phyloP scores from a whole-genome alignment of 768 basidiomycete genomes.

The Lactarius psammicola region DNA sequence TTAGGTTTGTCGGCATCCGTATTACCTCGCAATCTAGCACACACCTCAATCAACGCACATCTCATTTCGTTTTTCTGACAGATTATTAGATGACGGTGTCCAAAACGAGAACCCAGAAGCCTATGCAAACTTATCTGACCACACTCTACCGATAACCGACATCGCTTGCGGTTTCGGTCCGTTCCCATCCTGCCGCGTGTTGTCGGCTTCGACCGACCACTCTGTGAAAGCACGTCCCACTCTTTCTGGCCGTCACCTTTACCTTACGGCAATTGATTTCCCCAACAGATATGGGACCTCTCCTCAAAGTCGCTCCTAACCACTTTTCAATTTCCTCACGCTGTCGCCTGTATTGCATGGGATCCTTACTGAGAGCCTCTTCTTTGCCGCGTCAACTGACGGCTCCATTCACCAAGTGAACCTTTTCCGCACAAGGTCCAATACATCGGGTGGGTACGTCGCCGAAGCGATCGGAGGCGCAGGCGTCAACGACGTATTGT shows the following conservation, averaged over 20 bases:
- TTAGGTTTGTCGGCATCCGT: slow-evolving; percentile 56
- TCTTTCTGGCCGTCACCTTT: slow-evolving; percentile 1
- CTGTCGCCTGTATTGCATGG: slow-evolving; percentile 68
- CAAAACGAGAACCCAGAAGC: slow-evolving; percentile 76
- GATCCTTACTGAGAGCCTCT: slow-evolving; percentile 83
- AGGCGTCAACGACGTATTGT: slow-evolving; percentile 67
- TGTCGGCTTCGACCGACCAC: slow-evolving; percentile 85
- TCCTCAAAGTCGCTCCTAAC: slow-evolving; percentile 71
- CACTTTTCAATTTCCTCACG: slow-evolving; percentile 83
- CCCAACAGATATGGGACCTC: slow-evolving; percentile 73
- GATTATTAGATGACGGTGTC: slow-evolving; percentile 71
- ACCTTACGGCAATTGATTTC: slow-evolving; percentile 12
- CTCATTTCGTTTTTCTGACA: slow-evolving; percentile 34
- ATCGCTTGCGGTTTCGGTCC: slow-evolving; percentile 75
- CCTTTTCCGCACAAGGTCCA: slow-evolving; percentile 62
- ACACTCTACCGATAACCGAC: slow-evolving; percentile 87
- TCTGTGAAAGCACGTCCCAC: slow-evolving; percentile 72
- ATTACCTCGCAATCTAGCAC: slow-evolving; percentile 14
- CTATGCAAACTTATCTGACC: slow-evolving; percentile 81
- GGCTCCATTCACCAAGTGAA: slow-evolving; percentile 80
- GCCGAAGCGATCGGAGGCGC: slow-evolving; percentile 75
- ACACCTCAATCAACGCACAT: background rate
- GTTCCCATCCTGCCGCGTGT: slow-evolving; percentile 72
- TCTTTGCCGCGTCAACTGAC: slow-evolving; percentile 79
- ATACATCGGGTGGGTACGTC: slow-evolving; percentile 49